These are phyloP conservation scores for Scheffersomyces cryptocercus DNA, from an alignment of 1,139 yeast genomes.

Conservation along the genomic window DNA sequence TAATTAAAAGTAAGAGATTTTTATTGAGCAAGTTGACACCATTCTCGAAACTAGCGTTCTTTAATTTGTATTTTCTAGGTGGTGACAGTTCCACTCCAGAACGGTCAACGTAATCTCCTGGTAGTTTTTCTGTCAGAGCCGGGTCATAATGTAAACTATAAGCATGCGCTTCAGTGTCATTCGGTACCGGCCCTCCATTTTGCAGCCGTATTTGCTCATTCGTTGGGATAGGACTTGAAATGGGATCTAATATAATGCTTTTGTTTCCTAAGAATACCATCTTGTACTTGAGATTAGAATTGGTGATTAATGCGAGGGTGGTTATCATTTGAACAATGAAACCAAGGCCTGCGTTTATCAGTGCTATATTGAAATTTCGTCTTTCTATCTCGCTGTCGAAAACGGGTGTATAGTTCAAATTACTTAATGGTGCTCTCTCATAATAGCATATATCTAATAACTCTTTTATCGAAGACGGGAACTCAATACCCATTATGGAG, in stretches of 20 bases:
- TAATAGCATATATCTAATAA: conserved; percentile 34
- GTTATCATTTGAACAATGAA: conserved; percentile 30
- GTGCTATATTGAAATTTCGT: conserved; percentile 17
- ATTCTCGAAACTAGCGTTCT: conserved; percentile 33
- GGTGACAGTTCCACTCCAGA: conserved; percentile 9
- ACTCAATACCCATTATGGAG: conserved; percentile 36
- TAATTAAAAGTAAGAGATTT: conserved; percentile 29
- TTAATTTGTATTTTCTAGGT: conserved; percentile 11
- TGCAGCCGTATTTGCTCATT: not conserved
- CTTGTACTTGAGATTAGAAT: conserved; percentile 27
- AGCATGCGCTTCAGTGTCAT: conserved; percentile 3
- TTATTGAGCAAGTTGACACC: conserved; percentile 36
- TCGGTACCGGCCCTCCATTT: conserved; percentile 1
- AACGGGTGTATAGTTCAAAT: conserved; percentile 9
- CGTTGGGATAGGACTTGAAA: conserved; percentile 8
- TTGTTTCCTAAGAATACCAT: conserved; percentile 26
- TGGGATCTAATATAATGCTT: conserved; percentile 29
- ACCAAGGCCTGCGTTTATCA: conserved; percentile 35
- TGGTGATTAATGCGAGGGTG: conserved; percentile 26
- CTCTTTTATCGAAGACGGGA: conserved; percentile 35
- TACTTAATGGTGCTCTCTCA: conserved; percentile 13
- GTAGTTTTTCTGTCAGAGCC: conserved; percentile 20
- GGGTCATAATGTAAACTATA: conserved; percentile 34
- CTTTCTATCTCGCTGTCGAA: conserved; percentile 4
- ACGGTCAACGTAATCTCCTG: no score